phyloP scores from a whole-genome alignment of 2,329 filamentous ascomycete species.

The Metarhizium robertsii region DNA sequence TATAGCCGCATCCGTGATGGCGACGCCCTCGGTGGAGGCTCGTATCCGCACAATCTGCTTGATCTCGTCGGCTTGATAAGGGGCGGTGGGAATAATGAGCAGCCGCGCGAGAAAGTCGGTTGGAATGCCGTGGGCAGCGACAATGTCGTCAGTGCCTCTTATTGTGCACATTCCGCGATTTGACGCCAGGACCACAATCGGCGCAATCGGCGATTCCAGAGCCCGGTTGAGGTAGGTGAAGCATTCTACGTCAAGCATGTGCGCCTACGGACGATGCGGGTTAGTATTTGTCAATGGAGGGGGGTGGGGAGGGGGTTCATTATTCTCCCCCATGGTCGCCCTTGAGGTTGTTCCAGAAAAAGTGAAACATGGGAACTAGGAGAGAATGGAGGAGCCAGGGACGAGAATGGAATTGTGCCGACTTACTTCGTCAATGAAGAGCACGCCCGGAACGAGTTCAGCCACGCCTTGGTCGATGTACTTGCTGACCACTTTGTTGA shows the following conservation, averaged over 20 bases:
- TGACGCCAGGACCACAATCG: slow-evolving; percentile 94
- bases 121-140: slow-evolving; percentile 87
- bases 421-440: slow-evolving; percentile 88
- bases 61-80: slow-evolving; percentile 83
- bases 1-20: slow-evolving; percentile 71
- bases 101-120: slow-evolving; percentile 88
- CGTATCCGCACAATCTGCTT: slow-evolving; percentile 84
- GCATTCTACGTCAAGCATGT: slow-evolving; percentile 99
- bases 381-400: background rate
- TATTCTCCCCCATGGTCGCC: background rate
- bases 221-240: slow-evolving; percentile 98
- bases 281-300: background rate
- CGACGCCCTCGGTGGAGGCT: slow-evolving; percentile 70
- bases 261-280: slow-evolving; percentile 50
- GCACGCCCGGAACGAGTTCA: slow-evolving; percentile 88
- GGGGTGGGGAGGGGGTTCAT: background rate
- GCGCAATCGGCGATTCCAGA: slow-evolving; percentile 89
- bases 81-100: slow-evolving; percentile 90
- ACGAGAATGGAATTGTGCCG: background rate
- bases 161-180: slow-evolving; percentile 93
- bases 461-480: slow-evolving; percentile 98
- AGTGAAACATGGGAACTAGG: background rate
- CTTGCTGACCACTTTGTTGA: slow-evolving; percentile 98
- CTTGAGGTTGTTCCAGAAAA: background rate
- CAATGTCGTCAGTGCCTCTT: slow-evolving; percentile 72